A percentile compares a stretch with the other conserved stretches of the same genome.
phyloP scores from a whole-genome alignment of 2,329 filamentous ascomycete species.

The Colletotrichum endophyticum region DNA sequence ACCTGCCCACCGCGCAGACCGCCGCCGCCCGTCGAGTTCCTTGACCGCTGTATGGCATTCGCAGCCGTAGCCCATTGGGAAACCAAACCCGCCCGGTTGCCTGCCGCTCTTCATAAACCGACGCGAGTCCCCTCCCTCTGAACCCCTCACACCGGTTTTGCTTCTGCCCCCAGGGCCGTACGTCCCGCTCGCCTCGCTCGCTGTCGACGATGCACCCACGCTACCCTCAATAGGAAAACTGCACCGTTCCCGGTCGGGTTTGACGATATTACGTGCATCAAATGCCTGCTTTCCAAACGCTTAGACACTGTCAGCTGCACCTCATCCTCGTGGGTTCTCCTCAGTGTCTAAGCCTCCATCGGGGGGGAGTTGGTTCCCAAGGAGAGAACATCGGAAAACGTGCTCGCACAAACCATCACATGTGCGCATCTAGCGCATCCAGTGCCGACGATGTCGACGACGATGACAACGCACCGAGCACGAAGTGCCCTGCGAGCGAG shows the following conservation, averaged over 20 bases:
- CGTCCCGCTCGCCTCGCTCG: neutral
- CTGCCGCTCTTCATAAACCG: neutral
- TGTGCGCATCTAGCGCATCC: neutral
- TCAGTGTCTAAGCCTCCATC: neutral
- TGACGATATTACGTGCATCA: constrained; percentile 6
- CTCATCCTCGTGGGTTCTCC: neutral
- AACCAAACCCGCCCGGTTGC: neutral
- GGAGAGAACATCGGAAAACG: neutral
- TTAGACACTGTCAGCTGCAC: neutral
- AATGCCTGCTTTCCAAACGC: neutral
- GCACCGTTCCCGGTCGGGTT: neutral
- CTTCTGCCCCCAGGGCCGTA: neutral
- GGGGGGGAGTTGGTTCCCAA: neutral
- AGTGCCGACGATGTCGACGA: neutral
- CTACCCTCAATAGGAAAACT: constrained; percentile 8
- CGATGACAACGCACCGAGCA: neutral
- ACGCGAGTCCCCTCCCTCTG: neutral
- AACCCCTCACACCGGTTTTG: neutral
- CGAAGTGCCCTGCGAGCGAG: neutral
- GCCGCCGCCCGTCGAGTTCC: neutral
- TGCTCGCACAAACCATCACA: neutral
- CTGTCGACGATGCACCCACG: neutral
- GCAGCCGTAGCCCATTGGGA: neutral
- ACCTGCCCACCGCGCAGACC: neutral
- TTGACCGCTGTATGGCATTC: neutral